Conservation (phyloP, 495 filamentous ascomycete genomes). For the Poronia punctata region DNA sequence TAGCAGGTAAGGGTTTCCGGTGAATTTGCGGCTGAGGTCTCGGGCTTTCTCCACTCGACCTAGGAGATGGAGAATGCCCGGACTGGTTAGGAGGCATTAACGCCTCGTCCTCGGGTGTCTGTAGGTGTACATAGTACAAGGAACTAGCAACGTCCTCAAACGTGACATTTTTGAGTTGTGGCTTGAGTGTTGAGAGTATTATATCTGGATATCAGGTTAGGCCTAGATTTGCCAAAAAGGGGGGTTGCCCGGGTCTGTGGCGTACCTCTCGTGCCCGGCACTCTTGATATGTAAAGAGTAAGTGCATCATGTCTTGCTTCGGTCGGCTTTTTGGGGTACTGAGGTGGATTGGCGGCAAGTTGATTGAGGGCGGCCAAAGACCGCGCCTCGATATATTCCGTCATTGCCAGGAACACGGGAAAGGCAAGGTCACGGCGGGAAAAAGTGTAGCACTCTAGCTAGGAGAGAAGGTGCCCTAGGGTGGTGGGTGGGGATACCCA, state of each 20-base stretch:
- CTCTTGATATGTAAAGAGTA: slow-evolving; percentile 81
- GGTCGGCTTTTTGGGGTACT: slow-evolving; percentile 69
- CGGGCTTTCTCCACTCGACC: slow-evolving; percentile 40
- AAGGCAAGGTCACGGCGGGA: background rate
- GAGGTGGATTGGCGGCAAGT: slow-evolving; percentile 79
- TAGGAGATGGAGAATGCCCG: slow-evolving; percentile 33
- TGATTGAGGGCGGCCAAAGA: slow-evolving; percentile 74
- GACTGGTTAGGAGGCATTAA: slow-evolving; percentile 40
- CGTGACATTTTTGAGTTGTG: slow-evolving; percentile 77
- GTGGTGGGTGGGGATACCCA: background rate
- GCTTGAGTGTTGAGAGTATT: slow-evolving; percentile 87
- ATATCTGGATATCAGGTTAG: slow-evolving; percentile 55
- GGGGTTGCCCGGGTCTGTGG: slow-evolving; percentile 7
- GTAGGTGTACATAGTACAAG: slow-evolving; percentile 84
- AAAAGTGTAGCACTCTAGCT: background rate
- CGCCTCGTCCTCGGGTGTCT: slow-evolving; percentile 50
- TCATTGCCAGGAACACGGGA: slow-evolving; percentile 19
- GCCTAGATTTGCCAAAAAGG: background rate
- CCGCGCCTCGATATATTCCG: slow-evolving; percentile 61
- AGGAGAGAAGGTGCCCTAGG: background rate
- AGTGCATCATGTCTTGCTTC: slow-evolving; percentile 58
- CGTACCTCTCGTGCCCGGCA: slow-evolving; percentile 82
- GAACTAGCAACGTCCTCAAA: slow-evolving; percentile 79
- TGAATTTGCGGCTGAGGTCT: slow-evolving; percentile 32
- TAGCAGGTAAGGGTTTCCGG: slow-evolving; percentile 36